Percentiles rank a stretch among this genome's conserved stretches.
Conservation (phyloP, 805 yeast genomes). For the Yamadazyma akitaensis region DNA sequence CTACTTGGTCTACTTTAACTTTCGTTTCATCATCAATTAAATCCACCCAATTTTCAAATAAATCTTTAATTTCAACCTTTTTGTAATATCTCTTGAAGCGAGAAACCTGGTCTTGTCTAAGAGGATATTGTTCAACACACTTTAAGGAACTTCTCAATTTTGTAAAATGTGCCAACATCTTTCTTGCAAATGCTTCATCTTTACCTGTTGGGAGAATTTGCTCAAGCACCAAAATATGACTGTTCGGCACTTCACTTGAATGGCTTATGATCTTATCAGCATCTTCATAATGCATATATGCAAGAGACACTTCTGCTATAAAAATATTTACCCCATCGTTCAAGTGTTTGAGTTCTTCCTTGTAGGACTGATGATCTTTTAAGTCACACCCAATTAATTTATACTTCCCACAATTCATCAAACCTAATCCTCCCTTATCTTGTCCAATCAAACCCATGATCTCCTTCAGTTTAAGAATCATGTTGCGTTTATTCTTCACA, state of each 20-base stretch:
- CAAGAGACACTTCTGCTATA: conserved; percentile 79
- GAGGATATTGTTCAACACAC: conserved; percentile 58
- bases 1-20: conserved; percentile 45
- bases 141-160: conserved; percentile 65
- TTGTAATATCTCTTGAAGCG: conserved; percentile 53
- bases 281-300: conserved; percentile 66
- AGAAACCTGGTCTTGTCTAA: conserved; percentile 42
- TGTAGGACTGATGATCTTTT: conserved; percentile 42
- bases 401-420: conserved; percentile 40
- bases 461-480: conserved; percentile 49
- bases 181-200: conserved; percentile 64
- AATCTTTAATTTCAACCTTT: conserved; percentile 48
- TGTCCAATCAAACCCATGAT: conserved; percentile 45
- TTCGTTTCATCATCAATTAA: conserved; percentile 39
- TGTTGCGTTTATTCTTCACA: conserved; percentile 49
- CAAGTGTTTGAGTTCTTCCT: conserved; percentile 19
- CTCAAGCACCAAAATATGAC: conserved; percentile 66
- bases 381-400: conserved; percentile 66
- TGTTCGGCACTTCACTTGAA: conserved; percentile 40
- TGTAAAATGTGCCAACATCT: conserved; percentile 70
- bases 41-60: conserved; percentile 56
- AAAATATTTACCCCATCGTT: conserved; percentile 45
- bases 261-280: conserved; percentile 60
- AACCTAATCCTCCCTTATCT: conserved; percentile 16
- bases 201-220: conserved; percentile 67